Percentiles rank a stretch among this genome's conserved stretches.
Evolutionary conservation across 768 basidiomycete genomes (phyloP).

Genomic region (Boletus sp.): DNA sequence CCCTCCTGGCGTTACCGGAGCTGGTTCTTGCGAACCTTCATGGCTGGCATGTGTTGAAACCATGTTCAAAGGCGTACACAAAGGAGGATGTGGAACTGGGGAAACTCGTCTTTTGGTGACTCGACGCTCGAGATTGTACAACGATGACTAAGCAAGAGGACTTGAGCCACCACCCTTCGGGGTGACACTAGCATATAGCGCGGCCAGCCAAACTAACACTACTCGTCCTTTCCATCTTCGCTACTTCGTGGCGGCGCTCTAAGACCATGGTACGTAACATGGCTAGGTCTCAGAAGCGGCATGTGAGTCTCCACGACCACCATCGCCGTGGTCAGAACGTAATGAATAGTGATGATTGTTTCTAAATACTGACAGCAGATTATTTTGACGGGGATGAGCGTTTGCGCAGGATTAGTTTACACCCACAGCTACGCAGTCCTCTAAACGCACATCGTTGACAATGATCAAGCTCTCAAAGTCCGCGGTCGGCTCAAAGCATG

Average conservation of each 20-base stretch:
- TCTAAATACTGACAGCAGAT: neutral
- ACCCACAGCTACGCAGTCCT: neutral
- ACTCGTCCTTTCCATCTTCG: neutral
- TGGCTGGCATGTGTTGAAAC: slow-evolving; percentile 33
- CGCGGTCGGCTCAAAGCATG: neutral
- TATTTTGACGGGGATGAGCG: neutral
- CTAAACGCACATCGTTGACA: neutral
- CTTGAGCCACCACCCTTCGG: neutral
- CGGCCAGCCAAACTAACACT: neutral
- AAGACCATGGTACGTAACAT: slow-evolving; percentile 6
- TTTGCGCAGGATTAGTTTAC: neutral
- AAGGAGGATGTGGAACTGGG: slow-evolving; percentile 2
- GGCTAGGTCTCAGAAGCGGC: too few relatives aligned
- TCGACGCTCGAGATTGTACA: neutral
- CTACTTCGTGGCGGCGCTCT: neutral
- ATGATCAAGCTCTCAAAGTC: neutral
- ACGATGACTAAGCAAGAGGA: slow-evolving; percentile 24
- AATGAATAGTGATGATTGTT: neutral
- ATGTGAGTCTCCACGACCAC: neutral
- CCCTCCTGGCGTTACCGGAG: slow-evolving; percentile 70
- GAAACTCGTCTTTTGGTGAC: slow-evolving; percentile 7
- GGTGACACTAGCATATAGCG: neutral
- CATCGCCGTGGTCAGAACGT: neutral
- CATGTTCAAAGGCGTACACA: slow-evolving; percentile 17
- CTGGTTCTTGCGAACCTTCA: slow-evolving; percentile 44